Percentiles rank a stretch among this genome's conserved stretches.
phyloP scores from a whole-genome alignment of 306 rosid genomes.

The Ochetophila trinervis region DNA sequence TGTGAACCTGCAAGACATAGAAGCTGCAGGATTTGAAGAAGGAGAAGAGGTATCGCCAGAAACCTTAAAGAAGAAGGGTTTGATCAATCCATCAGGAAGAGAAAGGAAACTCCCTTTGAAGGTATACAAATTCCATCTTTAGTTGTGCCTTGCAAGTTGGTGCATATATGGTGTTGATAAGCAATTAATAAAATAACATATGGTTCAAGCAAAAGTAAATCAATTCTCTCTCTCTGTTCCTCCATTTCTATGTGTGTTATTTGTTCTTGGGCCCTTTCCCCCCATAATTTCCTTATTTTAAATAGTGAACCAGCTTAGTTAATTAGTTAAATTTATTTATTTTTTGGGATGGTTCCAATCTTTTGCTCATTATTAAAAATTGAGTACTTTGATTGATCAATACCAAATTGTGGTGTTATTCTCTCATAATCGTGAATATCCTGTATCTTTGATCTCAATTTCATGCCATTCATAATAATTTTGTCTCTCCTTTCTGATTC shows the following conservation, averaged over 20 bases:
- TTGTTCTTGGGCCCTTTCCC: too few relatives aligned
- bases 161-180: neutral
- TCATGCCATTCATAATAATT: neutral
- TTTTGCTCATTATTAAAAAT: neutral
- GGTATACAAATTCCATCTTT: conserved; percentile 35
- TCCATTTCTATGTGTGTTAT: neutral
- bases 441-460: too few relatives aligned
- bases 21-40: conserved; percentile 70
- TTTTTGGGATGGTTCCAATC: too few relatives aligned
- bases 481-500: neutral
- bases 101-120: conserved; percentile 84
- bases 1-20: conserved; percentile 82
- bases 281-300: neutral
- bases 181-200: neutral
- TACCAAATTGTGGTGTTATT: neutral
- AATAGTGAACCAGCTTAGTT: neutral
- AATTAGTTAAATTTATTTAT: neutral
- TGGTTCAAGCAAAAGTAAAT: neutral
- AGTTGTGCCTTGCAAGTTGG: neutral
- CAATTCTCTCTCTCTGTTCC: neutral
- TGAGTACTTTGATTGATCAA: neutral
- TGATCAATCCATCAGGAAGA: conserved; percentile 94
- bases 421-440: neutral
- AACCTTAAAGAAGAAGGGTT: conserved; percentile 65
- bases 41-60: conserved; percentile 92